A percentile compares a stretch with the other conserved stretches of the same genome.
Evolutionary conservation across 106 monocot species (phyloP).

Genomic region (Dendrobium chrysotoxum): DNA sequence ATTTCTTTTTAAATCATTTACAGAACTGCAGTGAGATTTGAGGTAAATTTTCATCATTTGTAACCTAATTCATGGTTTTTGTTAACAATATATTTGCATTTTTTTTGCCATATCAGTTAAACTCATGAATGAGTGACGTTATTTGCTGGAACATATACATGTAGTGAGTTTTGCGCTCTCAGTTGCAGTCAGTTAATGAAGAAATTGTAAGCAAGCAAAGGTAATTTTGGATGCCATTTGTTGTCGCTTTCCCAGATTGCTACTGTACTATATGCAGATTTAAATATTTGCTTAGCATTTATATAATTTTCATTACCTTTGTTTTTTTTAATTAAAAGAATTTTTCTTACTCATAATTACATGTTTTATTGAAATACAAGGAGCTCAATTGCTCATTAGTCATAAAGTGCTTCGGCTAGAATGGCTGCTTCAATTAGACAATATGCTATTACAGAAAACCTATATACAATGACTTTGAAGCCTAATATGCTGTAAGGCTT

Average conservation of each 20-base stretch:
- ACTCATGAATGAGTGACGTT: neutral
- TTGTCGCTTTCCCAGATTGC: too few relatives aligned
- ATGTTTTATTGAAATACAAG: neutral
- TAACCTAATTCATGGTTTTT: too few relatives aligned
- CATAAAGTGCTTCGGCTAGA: neutral
- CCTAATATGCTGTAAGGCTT: neutral
- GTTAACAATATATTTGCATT: too few relatives aligned
- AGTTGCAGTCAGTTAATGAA: too few relatives aligned
- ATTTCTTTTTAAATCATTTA: too few relatives aligned
- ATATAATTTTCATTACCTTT: neutral
- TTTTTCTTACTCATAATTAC: neutral
- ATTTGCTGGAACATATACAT: conserved; percentile 5
- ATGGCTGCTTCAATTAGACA: neutral
- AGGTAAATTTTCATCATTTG: too few relatives aligned
- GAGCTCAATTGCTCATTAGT: neutral
- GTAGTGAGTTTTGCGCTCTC: conserved; percentile 69
- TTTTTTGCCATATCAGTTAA: conserved; percentile 3
- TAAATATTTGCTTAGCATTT: neutral
- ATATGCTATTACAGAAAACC: too few relatives aligned
- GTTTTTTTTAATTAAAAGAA: neutral
- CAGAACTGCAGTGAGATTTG: too few relatives aligned
- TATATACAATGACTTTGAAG: too few relatives aligned
- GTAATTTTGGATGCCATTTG: too few relatives aligned
- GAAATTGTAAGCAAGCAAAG: too few relatives aligned
- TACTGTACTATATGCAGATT: too few relatives aligned